Conservation (phyloP, 305 asterid species). For the Fraxinus paxiana region DNA sequence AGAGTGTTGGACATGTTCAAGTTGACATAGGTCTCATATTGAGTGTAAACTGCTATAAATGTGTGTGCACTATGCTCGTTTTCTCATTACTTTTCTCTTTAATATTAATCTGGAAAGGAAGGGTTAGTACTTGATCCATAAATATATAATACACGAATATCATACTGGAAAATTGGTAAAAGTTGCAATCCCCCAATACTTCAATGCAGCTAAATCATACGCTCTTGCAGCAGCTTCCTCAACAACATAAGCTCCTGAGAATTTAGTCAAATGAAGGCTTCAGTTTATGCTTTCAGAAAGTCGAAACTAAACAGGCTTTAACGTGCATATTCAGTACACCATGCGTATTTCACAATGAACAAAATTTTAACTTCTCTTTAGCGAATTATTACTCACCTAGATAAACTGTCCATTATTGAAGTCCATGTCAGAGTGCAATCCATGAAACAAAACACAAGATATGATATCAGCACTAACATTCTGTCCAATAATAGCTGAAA, state of each 20-base stretch:
- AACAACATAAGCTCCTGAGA: slow-evolving; percentile 59
- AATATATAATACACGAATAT: background rate
- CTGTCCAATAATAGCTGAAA: background rate
- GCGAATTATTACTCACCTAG: slow-evolving; percentile 51
- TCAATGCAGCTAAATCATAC: slow-evolving; percentile 67
- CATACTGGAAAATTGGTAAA: slow-evolving; percentile 66
- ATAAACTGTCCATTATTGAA: slow-evolving; percentile 49
- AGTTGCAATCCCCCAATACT: slow-evolving; percentile 69
- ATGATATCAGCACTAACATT: slow-evolving; percentile 14
- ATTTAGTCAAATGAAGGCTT: slow-evolving; percentile 1
- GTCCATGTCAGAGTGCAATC: background rate
- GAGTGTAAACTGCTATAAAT: background rate
- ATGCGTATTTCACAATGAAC: background rate
- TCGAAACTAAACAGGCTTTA: background rate
- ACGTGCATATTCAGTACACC: background rate
- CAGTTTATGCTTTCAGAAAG: background rate
- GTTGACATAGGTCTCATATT: background rate
- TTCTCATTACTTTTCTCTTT: background rate
- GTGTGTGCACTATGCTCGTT: background rate
- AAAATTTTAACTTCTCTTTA: background rate
- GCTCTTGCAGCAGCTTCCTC: slow-evolving; percentile 82
- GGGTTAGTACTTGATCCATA: background rate
- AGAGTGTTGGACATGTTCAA: background rate
- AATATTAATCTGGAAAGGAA: background rate
- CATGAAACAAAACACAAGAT: slow-evolving; percentile 21